Evolutionary conservation across 495 filamentous ascomycete genomes (phyloP), one percentile per base, ranked within the genome.

Genomic region (Hypoxylon intermedium): DNA sequence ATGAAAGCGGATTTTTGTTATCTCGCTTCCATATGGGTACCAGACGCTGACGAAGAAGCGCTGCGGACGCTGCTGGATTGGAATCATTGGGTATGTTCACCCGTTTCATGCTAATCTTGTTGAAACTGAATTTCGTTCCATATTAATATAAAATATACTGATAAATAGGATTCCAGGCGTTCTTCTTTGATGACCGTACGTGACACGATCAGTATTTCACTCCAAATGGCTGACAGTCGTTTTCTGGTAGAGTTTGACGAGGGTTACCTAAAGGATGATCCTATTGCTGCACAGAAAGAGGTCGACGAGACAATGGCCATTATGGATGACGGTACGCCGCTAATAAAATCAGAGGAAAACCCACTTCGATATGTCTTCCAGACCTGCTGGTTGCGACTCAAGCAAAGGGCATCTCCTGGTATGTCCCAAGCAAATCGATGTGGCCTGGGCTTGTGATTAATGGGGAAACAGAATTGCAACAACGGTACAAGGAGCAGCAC

Each of bases 161-260:
- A 44, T 20, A 9, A 36, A 44, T 6, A n/a, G 15, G 15, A 3
- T 16, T 19, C 6, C 18, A 53, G 49, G 37, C 33, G 19, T 53
- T 53, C 20, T 7, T 31, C 1, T 53, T 53, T 34, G 49, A 53
- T 43, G 49, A 53, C 16, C 49, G 49, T 53, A 53, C 2, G 49
- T 43, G 21, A 33, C n/a, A 33, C 19, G 15, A 16, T 43, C 13
- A 5, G 12, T 13, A 21, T 20, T 23, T 2, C 37, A 3, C 15
- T 7, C 24, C 16, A 11, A 11, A 9, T 13, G n/a, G 20, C 37
- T 53, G 19, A 43, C 26, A 1, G 7, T 18, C 16, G 16, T 15
- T 28, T 24, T 16, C 2, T 15, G 3, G 9, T 13, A 53, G 49
- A 43, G 24, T 53, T 53, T 53, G 49, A 43, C 16, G 49, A 53